These are phyloP conservation scores for Solanum sejunctum DNA, from an alignment of 257 asterid species.

Conservation along the genomic window DNA sequence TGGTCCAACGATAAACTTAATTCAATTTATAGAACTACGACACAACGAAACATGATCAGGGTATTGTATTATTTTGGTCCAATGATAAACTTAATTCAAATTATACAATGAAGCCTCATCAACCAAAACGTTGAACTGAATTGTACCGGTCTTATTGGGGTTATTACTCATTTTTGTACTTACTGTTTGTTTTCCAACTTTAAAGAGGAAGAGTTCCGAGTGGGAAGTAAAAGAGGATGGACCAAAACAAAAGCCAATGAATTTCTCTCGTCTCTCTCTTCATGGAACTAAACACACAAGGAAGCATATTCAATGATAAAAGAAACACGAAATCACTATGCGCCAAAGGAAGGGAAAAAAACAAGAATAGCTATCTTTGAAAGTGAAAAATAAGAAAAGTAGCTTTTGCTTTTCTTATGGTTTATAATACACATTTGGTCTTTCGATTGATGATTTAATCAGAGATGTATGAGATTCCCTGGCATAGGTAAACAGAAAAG, in stretches of 20 bases:
- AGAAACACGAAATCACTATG: too few relatives aligned
- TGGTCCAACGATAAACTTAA: neutral
- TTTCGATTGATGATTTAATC: neutral
- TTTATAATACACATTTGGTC: neutral
- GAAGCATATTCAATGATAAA: too few relatives aligned
- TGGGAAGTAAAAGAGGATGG: neutral
- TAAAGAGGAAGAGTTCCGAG: neutral
- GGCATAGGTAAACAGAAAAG: neutral
- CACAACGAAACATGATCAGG: neutral
- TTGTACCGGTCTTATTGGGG: neutral
- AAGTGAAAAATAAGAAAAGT: neutral
- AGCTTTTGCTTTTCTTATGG: neutral
- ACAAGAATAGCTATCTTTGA: neutral
- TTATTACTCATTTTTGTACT: neutral
- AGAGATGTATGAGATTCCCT: neutral
- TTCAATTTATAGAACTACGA: neutral
- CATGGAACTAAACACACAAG: too few relatives aligned
- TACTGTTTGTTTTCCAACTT: neutral
- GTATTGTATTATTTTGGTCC: neutral
- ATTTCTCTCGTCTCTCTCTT: too few relatives aligned
- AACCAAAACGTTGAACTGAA: neutral
- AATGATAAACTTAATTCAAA: neutral
- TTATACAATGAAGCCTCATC: neutral
- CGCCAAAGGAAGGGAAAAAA: neutral
- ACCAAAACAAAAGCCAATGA: neutral